These are phyloP conservation scores for Aphanoascus verrucosus DNA, from an alignment of 2,329 filamentous ascomycete species.

Conservation along the genomic window DNA sequence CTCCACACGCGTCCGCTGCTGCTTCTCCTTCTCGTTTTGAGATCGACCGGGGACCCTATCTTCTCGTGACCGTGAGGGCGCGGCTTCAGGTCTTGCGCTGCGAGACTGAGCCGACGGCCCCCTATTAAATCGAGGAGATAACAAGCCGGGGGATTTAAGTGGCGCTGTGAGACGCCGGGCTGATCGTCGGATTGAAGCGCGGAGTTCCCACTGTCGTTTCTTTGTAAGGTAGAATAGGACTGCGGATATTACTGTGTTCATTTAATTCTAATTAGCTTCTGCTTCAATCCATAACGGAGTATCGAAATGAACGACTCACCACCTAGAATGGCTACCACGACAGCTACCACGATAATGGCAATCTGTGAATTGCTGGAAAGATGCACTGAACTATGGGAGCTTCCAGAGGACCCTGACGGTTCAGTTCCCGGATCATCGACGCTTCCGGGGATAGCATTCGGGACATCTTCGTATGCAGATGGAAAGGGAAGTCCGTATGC, in stretches of 20 bases:
- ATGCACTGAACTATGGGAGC: conserved; percentile 48
- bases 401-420: conserved; percentile 55
- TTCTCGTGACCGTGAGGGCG: not conserved
- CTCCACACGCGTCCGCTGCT: not conserved
- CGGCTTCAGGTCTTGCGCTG: not conserved
- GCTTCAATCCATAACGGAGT: not conserved
- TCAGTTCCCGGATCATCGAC: conserved; percentile 27
- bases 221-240: conserved; percentile 70
- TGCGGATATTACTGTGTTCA: conserved; percentile 48
- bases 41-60: not conserved
- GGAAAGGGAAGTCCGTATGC: not conserved
- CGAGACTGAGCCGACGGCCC: not conserved
- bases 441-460: conserved; percentile 10
- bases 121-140: conserved; percentile 1
- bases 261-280: conserved; percentile 5
- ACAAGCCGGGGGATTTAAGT: conserved; percentile 10
- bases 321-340: conserved; percentile 55
- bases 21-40: not conserved
- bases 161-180: conserved; percentile 36
- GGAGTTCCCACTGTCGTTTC: conserved; percentile 72
- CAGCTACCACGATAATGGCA: conserved; percentile 64
- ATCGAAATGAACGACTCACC: conserved; percentile 42
- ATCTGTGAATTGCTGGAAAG: conserved; percentile 60
- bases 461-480: not conserved
- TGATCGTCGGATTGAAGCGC: conserved; percentile 59